Conservation (phyloP, 805 yeast species). For the Saturnispora saitoi region DNA sequence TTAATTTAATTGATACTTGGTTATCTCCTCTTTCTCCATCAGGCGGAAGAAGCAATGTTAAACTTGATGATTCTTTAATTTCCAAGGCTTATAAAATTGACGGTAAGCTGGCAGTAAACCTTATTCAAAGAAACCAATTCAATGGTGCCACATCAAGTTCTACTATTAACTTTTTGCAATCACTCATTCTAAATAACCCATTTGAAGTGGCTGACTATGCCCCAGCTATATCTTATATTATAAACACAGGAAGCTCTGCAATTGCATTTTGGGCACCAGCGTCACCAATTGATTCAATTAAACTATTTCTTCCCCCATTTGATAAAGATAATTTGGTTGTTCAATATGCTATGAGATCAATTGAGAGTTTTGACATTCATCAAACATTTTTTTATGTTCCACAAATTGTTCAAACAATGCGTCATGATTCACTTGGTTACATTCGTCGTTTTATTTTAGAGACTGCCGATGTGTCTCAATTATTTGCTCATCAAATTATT, state of each 20-base stretch:
- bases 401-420: slow-evolving; percentile 86
- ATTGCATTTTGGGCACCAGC: slow-evolving; percentile 59
- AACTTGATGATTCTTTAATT: slow-evolving; percentile 36
- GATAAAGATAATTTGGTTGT: slow-evolving; percentile 56
- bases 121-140: slow-evolving; percentile 48
- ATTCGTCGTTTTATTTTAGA: slow-evolving; percentile 84
- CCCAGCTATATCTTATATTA: slow-evolving; percentile 49
- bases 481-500: slow-evolving; percentile 94
- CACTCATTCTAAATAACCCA: slow-evolving; percentile 49
- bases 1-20: slow-evolving; percentile 70
- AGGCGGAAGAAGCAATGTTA: slow-evolving; percentile 30
- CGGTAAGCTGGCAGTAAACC: slow-evolving; percentile 64
- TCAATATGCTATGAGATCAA: slow-evolving; percentile 85
- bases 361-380: slow-evolving; percentile 81
- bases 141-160: slow-evolving; percentile 22
- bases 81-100: slow-evolving; percentile 52
- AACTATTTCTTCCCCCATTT: slow-evolving; percentile 68
- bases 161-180: slow-evolving; percentile 32
- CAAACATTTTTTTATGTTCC: slow-evolving; percentile 95
- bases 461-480: slow-evolving; percentile 81
- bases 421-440: slow-evolving; percentile 77
- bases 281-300: slow-evolving; percentile 79
- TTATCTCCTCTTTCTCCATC: slow-evolving; percentile 46
- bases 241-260: slow-evolving; percentile 19
- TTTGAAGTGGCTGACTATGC: slow-evolving; percentile 46